phyloP scores from a whole-genome alignment of 2,329 filamentous ascomycete genomes.

The Neonectria magnoliae region DNA sequence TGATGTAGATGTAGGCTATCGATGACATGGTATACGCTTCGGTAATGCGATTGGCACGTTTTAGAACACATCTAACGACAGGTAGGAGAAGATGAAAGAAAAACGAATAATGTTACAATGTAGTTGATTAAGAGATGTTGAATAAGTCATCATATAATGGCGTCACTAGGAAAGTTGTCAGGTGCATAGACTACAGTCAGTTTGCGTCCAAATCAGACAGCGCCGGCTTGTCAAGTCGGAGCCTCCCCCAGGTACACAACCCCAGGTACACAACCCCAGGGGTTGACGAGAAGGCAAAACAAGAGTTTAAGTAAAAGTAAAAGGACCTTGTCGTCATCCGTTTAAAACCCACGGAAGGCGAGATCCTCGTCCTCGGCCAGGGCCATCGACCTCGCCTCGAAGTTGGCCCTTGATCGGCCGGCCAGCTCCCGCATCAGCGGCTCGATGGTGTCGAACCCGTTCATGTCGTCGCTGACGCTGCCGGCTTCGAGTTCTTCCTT shows the following conservation, averaged over 20 bases:
- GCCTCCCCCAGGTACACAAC: slow-evolving; percentile 5
- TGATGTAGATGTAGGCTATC: background rate
- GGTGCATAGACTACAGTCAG: slow-evolving; percentile 32
- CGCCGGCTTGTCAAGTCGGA: slow-evolving; percentile 27
- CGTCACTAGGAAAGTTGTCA: slow-evolving; percentile 36
- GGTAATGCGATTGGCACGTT: background rate
- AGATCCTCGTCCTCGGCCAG: slow-evolving; percentile 33
- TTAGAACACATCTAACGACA: background rate
- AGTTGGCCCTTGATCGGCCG: slow-evolving; percentile 42
- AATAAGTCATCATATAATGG: slow-evolving; percentile 31
- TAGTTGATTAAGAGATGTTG: slow-evolving; percentile 17
- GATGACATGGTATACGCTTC: background rate
- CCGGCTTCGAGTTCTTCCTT: slow-evolving; percentile 39
- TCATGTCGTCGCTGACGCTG: slow-evolving; percentile 44
- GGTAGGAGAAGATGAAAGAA: background rate
- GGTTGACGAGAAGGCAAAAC: background rate
- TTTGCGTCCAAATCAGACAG: slow-evolving; percentile 22
- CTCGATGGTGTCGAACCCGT: slow-evolving; percentile 54
- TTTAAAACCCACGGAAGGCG: slow-evolving; percentile 30
- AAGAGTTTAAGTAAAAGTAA: background rate
- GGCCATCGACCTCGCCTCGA: slow-evolving; percentile 41
- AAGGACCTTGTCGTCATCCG: slow-evolving; percentile 1
- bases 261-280: background rate
- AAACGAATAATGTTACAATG: background rate
- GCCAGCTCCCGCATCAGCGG: slow-evolving; percentile 58